phyloP scores from a whole-genome alignment of 768 basidiomycete genomes.

The Lyophyllum decastes region DNA sequence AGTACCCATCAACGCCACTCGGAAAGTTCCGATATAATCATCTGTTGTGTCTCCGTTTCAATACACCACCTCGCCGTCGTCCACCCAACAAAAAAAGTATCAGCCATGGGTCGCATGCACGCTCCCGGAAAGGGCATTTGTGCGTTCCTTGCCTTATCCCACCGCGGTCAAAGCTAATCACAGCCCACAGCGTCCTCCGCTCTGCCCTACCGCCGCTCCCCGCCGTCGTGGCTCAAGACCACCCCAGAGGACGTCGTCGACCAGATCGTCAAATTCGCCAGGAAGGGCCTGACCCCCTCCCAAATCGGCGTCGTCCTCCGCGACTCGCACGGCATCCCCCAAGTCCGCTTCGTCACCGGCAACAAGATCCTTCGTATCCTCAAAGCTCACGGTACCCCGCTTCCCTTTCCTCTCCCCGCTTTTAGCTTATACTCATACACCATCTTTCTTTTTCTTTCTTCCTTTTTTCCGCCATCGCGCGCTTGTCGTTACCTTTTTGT shows the following conservation, averaged over 20 bases:
- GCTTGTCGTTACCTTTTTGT: slow-evolving; percentile 42
- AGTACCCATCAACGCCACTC: slow-evolving; percentile 49
- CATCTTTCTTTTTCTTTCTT: slow-evolving; percentile 12
- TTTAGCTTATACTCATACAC: slow-evolving; percentile 30
- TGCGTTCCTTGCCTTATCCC: slow-evolving; percentile 42
- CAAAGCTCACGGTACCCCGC: slow-evolving; percentile 82
- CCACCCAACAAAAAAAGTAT: slow-evolving; percentile 24
- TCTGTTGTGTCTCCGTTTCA: slow-evolving; percentile 31
- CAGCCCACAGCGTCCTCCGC: slow-evolving; percentile 76
- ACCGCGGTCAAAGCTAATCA: background rate
- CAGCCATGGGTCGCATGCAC: slow-evolving; percentile 96
- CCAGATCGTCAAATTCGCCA: slow-evolving; percentile 95
- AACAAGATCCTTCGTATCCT: slow-evolving; percentile 99
- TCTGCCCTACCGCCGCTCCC: slow-evolving; percentile 94
- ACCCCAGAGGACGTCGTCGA: slow-evolving; percentile 94
- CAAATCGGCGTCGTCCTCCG: slow-evolving; percentile 98
- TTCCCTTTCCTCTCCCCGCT: background rate
- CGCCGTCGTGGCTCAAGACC: slow-evolving; percentile 96
- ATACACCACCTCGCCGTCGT: slow-evolving; percentile 29
- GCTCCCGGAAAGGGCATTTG: slow-evolving; percentile 99
- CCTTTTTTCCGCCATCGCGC: slow-evolving; percentile 11
- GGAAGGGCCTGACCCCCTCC: slow-evolving; percentile 96
- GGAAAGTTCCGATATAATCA: slow-evolving; percentile 30
- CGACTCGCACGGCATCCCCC: slow-evolving; percentile 97
- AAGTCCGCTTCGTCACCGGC: slow-evolving; percentile 97